Percentiles rank a stretch among this genome's conserved stretches.
Evolutionary conservation across 2,329 filamentous ascomycete species (phyloP).

Genomic region (Aspergillus sojae): DNA sequence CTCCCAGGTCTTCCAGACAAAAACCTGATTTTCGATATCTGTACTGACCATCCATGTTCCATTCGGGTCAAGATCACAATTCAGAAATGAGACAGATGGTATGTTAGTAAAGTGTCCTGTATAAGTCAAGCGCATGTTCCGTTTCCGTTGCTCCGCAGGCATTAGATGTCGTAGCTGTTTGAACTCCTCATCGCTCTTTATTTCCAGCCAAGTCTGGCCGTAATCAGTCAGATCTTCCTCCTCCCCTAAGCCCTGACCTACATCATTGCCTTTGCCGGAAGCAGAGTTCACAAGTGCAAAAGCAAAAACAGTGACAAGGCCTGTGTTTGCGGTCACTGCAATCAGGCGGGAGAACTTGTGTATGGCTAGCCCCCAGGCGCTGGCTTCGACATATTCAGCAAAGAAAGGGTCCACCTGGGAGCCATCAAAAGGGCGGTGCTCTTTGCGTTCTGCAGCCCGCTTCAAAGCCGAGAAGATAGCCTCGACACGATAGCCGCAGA

Average conservation of each 20-base stretch:
- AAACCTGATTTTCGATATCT: constrained; percentile 55
- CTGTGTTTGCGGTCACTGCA: constrained; percentile 78
- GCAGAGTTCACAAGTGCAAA: constrained; percentile 55
- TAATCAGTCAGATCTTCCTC: constrained; percentile 21
- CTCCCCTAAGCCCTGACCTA: constrained; percentile 18
- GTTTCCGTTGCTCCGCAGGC: constrained; percentile 37
- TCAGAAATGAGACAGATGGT: constrained; percentile 61
- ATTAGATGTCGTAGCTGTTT: constrained; percentile 30
- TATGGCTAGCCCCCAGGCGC: constrained; percentile 87
- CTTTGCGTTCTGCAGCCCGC: constrained; percentile 22
- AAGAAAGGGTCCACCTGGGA: constrained; percentile 61
- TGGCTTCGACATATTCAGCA: constrained; percentile 71
- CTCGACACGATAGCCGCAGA: constrained; percentile 69
- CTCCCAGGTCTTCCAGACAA: constrained; percentile 55
- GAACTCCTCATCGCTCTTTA: constrained; percentile 29
- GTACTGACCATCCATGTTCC: constrained; percentile 61
- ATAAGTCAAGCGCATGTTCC: constrained; percentile 47
- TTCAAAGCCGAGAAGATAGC: constrained; percentile 51
- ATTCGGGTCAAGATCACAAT: constrained; percentile 57
- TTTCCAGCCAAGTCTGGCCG: constrained; percentile 38
- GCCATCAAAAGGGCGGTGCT: constrained; percentile 32
- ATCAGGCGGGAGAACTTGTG: constrained; percentile 81
- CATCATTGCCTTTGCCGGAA: constrained; percentile 21
- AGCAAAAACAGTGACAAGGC: constrained; percentile 60
- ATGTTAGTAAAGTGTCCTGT: constrained; percentile 55